Evolutionary conservation across 805 yeast species (phyloP).

Genomic region (Wickerhamiella occidentalis): DNA sequence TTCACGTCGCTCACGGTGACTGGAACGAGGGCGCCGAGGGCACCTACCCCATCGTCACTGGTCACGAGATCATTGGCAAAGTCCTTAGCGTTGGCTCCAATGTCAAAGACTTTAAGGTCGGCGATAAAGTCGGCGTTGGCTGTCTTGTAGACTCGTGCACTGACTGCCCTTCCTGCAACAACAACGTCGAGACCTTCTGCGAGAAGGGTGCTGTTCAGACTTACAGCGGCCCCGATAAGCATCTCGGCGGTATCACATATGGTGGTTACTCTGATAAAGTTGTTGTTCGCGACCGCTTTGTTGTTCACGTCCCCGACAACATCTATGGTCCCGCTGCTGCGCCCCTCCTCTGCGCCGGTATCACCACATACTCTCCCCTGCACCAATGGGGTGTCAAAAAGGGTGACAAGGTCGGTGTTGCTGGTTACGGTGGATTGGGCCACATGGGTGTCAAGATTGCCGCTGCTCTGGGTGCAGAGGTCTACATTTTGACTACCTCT

Average conservation of each 20-base stretch:
- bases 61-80: slow-evolving; percentile 36
- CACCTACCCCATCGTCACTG: slow-evolving; percentile 33
- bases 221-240: slow-evolving; percentile 34
- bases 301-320: slow-evolving; percentile 48
- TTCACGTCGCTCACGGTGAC: slow-evolving; percentile 39
- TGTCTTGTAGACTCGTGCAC: slow-evolving; percentile 52
- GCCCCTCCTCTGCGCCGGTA: slow-evolving; percentile 68
- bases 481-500: slow-evolving; percentile 44
- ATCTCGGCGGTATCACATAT: slow-evolving; percentile 54
- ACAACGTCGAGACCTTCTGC: slow-evolving; percentile 49
- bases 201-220: slow-evolving; percentile 33
- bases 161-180: slow-evolving; percentile 44
- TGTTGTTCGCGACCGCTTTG: slow-evolving; percentile 49
- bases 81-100: slow-evolving; percentile 42
- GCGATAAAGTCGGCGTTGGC: slow-evolving; percentile 73
- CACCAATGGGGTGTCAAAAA: slow-evolving; percentile 34
- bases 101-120: slow-evolving; percentile 40
- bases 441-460: slow-evolving; percentile 52
- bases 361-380: slow-evolving; percentile 60
- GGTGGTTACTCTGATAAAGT: slow-evolving; percentile 31
- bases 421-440: slow-evolving; percentile 59
- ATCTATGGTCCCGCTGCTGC: slow-evolving; percentile 46
- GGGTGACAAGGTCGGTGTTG: slow-evolving; percentile 44
- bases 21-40: slow-evolving; percentile 33
- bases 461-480: slow-evolving; percentile 51